Base-by-base conservation (phyloP, 2,329 filamentous ascomycete genomes). In the Arthroderma sp. region DNA sequence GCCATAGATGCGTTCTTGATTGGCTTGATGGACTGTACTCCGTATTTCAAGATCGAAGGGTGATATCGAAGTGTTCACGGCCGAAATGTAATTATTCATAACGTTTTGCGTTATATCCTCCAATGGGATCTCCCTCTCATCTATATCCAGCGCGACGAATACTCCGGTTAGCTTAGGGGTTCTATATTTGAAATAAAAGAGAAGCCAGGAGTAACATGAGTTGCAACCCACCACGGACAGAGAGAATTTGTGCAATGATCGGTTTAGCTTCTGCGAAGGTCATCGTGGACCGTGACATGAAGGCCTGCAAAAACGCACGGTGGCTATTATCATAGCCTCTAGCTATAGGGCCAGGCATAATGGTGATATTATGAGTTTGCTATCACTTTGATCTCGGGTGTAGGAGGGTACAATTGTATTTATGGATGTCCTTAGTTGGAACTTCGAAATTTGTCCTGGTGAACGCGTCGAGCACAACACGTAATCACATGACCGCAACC, bases 21-120 rank as follows among this genome's bases (percentile, higher is more conserved):
- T 72, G 29, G 63, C 58, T 61, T 95, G 88, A 55, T 91, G 78
- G 32, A 77, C 65, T 3, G 77, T 76, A 57, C 73, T 83, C 49
- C 86, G 79, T 57, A 98, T 86, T 61, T 95, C 88, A 53, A 87
- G 80, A 66, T 96, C 89, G 58, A 94, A 85, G 6, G 77, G 73
- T 0, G 83, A 83, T 40, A 94, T 75, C 22, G 78, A 78, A 37
- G 75, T 70, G 54, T 88, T 86, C 29, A 86, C 78, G 22, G 73
- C 73, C 43, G 77, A 67, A 46, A 96, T 72, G 61, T 82, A 85
- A 6, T 75, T 71, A 22, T 74, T 67, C 52, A 96, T 75, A 46
- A 82, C 75, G 10, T 79, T 75, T 49, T 77, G 65, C 0, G 78
- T 81, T 33, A 96, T 70, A 49, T 87, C 75, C 42, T 77, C 72